Evolutionary conservation across 2,329 filamentous ascomycete species (phyloP), one percentile per base, ranked within the genome.

Genomic region (Pseudogymnoascus sp.): DNA sequence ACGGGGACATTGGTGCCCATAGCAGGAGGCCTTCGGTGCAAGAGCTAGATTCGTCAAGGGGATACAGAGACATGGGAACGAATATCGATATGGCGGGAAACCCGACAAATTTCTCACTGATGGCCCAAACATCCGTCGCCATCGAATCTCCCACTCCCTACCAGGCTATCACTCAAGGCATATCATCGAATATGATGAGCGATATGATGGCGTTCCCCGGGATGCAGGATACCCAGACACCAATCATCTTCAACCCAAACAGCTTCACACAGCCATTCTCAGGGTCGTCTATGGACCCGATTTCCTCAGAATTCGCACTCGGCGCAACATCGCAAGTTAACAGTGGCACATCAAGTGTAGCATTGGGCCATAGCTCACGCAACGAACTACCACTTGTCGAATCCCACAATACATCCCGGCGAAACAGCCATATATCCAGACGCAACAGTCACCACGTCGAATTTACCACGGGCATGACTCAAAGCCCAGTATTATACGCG

Each of bases 181-280:
- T 70, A 61, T 63, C 69, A 35, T 21, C 66, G 5, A 67, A 69
- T 61, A 71, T 73, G 68, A 65, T 69, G 55, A 65, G 69, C 14
- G 65, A 65, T 5, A 71, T 73, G 66, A 66, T 71, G 62, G 63
- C 63, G 10, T 68, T 72, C 66, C 66, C 70, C 5, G 66, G 64
- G 6, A 65, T 72, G 21, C 68, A 71, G 33, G 67, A 68, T 37
- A 65, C 68, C 52, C 37, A 65, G 14, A 61, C 60, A 33, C 21
- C 65, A 3, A 69, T 72, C 38, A 69, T 71, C 60, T 72, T 68
- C 43, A 64, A 66, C 3, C 61, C 66, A 1, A 60, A 61, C 7
- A 66, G 64, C 60, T 71, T 67, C 60, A 41, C 65, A 8, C 63
- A 66, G 19, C 31, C 63, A 2, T 71, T 64, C 60, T 55, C 59